Base-by-base conservation (phyloP, 2,329 filamentous ascomycete species). In the Arachnopeziza araneosa region DNA sequence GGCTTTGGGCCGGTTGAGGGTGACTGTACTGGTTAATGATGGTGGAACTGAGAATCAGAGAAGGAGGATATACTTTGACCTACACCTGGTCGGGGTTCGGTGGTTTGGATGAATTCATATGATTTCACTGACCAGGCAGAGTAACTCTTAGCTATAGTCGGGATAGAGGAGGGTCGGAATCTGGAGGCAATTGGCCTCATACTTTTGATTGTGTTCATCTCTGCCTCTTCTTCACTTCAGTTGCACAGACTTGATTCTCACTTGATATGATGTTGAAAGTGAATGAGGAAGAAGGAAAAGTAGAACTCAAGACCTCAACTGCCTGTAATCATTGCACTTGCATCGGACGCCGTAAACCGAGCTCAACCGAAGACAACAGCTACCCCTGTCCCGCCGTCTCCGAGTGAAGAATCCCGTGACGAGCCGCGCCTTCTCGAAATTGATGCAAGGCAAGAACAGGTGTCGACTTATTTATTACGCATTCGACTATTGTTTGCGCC, bases 1-100 rank as follows among this genome's bases (percentile, higher is more conserved):
- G 52, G 93, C 92, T 81, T 96, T 96, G 64, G 95, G 95, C 52
- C 95, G 89, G 82, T 96, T 91, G 66, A 99, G 80, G 17, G 92
- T 95, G 71, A 98, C 93, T 97, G 68, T 14, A 26, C 26, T 22
- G n/a, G 50, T 57, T 53, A 36, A 59, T 60, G 36, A n/a, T 56
- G 30, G 32, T 32, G 22, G 36, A 48, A 30, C 22, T 22, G 58
- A 60, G 24, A 24, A 50, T 5, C 19, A 19, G 49, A 10, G 52
- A n/a, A 50, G 32, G 52, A 50, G 21, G 24, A 58, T 52, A 32
- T 81, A 96, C 93, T 90, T 78, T 96, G 83, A 1, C 90, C 91
- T 60, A 99, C 93, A 55, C 93, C 92, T n/a, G 90, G 88, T 75
- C 88, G 89, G 10, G 93, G 93, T 66, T 84, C 85, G 21, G 90